phyloP scores from a whole-genome alignment of 2,329 filamentous ascomycete genomes.

The Alternaria incomplexa region DNA sequence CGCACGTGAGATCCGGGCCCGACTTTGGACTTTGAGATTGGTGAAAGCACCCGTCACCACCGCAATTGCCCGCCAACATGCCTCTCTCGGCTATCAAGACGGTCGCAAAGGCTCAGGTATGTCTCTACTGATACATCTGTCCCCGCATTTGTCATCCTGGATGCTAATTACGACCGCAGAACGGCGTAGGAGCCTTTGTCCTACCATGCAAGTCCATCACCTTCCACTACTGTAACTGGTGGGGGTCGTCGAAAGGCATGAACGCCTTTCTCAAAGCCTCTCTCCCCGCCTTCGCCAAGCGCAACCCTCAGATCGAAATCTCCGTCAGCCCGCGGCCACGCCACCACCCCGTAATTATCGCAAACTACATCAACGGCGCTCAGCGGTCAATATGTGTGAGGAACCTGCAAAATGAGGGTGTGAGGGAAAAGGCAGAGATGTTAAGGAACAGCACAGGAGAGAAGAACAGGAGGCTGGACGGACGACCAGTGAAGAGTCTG shows the following conservation, averaged over 20 bases:
- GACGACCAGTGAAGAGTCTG: conserved; percentile 65
- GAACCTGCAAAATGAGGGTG: conserved; percentile 80
- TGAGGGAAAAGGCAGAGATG: conserved; percentile 78
- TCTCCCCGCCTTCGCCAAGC: conserved; percentile 77
- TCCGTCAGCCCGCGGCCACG: conserved; percentile 87
- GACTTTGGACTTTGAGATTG: conserved; percentile 16
- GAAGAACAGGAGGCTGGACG: conserved; percentile 65
- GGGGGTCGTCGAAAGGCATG: conserved; percentile 92
- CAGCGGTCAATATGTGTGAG: conserved; percentile 86
- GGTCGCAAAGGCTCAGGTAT: conserved; percentile 63
- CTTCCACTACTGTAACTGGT: conserved; percentile 97
- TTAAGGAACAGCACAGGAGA: conserved; percentile 77
- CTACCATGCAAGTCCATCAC: conserved; percentile 95
- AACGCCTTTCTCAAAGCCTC: conserved; percentile 82
- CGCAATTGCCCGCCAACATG: conserved; percentile 47
- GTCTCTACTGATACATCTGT: conserved; percentile 16
- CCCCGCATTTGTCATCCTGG: neutral
- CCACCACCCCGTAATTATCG: conserved; percentile 86
- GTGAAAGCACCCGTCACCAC: conserved; percentile 6
- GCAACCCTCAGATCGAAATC: conserved; percentile 90
- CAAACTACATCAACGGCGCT: conserved; percentile 90
- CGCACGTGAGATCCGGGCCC: conserved; percentile 37
- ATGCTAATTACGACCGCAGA: conserved; percentile 61
- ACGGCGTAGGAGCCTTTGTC: conserved; percentile 96
- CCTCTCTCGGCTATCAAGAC: conserved; percentile 59